Evolutionary conservation across 495 filamentous ascomycete species (phyloP).

Genomic region (Usnea hakonensis): DNA sequence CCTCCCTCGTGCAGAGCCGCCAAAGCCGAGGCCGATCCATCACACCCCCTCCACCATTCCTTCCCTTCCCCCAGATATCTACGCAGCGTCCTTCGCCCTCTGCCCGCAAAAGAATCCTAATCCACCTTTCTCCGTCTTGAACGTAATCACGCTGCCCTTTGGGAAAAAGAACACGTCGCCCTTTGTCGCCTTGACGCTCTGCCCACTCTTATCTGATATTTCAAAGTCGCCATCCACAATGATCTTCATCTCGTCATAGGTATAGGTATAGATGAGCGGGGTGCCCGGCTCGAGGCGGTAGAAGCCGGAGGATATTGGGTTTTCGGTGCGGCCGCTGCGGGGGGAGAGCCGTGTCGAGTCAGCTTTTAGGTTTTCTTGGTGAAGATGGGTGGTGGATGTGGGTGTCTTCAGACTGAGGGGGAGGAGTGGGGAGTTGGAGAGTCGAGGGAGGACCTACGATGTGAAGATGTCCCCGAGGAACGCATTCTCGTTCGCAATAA

Average conservation of each 20-base stretch:
- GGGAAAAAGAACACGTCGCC: constrained; percentile 77
- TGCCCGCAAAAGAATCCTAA: constrained; percentile 61
- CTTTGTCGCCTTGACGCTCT: constrained; percentile 53
- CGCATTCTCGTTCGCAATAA: constrained; percentile 69
- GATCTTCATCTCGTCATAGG: constrained; percentile 75
- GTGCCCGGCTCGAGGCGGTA: constrained; percentile 70
- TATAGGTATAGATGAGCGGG: constrained; percentile 65
- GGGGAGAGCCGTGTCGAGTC: constrained; percentile 22
- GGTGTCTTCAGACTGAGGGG: not conserved
- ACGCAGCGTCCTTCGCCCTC: constrained; percentile 23
- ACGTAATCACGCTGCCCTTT: constrained; percentile 70
- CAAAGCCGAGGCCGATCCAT: no score
- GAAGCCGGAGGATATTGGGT: constrained; percentile 59
- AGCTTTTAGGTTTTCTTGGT: no score
- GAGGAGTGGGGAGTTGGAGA: not conserved
- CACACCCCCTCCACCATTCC: not conserved
- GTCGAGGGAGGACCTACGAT: constrained; percentile 38
- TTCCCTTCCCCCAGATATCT: not conserved
- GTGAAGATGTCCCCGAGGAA: constrained; percentile 60
- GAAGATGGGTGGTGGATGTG: not conserved
- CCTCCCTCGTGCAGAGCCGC: no score
- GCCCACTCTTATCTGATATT: constrained; percentile 39
- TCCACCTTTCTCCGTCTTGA: constrained; percentile 61
- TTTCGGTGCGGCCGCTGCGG: constrained; percentile 43
- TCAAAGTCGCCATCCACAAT: constrained; percentile 70